Base-by-base conservation (phyloP, 768 basidiomycete genomes). In the Termitomyces sp. region DNA sequence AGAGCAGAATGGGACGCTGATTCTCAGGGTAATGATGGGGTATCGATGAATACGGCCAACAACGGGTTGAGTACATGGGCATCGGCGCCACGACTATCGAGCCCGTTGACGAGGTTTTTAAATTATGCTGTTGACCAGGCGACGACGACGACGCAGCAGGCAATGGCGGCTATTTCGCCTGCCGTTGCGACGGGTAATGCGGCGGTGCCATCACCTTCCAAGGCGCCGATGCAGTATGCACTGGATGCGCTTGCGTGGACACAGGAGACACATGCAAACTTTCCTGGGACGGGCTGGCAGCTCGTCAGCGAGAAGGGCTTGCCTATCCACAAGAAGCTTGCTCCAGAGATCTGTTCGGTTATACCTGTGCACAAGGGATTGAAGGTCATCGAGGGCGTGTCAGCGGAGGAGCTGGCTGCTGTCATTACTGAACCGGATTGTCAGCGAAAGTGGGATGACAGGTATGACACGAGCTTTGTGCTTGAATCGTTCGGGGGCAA, bases 301-400 rank as follows among this genome's bases (percentile, higher is more conserved):
- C 71, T 85, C 11, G 81, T 95, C 29, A 82, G 80, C 49, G 90
- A 92, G 56, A 90, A 90, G 61, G 90, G 86, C 6, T 71, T 95
- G 34, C 75, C 86, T 3, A 80, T 96, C 16, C 84, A 90, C 59
- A 85, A 87, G 65, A 89, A 89, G 66, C 69, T 86, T n/a, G 81
- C 84, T 7, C 79, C 89, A 0, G 85, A 89, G 53, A 81, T 96
- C 6, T 96, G 93, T 5, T 78, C 88, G 1, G 75, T 83, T 52
- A 84, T 95, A 32, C 92, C 93, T 0, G 84, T 98, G 3, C 88
- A 93, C 69, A 88, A 86, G 63, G 94, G 91, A 0, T 86, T 89
- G 66, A 91, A 92, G 71, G 92, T 98, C 59, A 87, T 98, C 49
- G 91, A 98, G 67, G 94, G 95, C 4, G 83, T 95, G 11, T 90